phyloP scores from a whole-genome alignment of 2,329 filamentous ascomycete genomes.

The Penicillium occitanis region DNA sequence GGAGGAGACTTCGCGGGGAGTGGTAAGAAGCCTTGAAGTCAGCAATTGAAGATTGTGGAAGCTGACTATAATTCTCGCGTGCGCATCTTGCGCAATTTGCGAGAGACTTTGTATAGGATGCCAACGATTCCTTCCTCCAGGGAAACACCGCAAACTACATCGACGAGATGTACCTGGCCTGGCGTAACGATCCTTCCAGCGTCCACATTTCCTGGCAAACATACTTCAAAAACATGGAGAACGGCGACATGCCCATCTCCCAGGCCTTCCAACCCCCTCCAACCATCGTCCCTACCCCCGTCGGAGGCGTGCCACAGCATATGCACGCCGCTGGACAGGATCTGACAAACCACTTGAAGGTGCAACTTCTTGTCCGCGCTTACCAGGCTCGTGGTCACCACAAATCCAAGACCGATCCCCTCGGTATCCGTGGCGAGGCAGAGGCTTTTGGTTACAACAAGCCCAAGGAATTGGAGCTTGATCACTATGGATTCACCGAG shows the following conservation, averaged over 20 bases:
- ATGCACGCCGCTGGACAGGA: slow-evolving; percentile 74
- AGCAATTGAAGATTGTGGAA: not conserved
- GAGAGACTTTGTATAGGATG: slow-evolving; percentile 54
- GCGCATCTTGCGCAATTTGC: slow-evolving; percentile 24
- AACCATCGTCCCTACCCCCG: slow-evolving; percentile 79
- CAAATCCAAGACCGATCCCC: slow-evolving; percentile 95
- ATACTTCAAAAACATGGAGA: slow-evolving; percentile 99
- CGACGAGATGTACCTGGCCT: slow-evolving; percentile 99
- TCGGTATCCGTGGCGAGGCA: slow-evolving; percentile 85
- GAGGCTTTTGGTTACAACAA: slow-evolving; percentile 81
- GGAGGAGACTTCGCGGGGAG: slow-evolving; percentile 60
- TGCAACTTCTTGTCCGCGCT: slow-evolving; percentile 92
- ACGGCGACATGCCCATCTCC: slow-evolving; percentile 94
- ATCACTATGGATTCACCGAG: slow-evolving; percentile 93
- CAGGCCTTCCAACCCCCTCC: slow-evolving; percentile 96
- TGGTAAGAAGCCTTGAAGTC: slow-evolving; percentile 49
- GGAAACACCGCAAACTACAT: slow-evolving; percentile 98
- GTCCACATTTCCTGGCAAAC: slow-evolving; percentile 98
- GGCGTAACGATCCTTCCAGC: slow-evolving; percentile 89
- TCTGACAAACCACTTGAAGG: slow-evolving; percentile 94
- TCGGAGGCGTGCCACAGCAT: slow-evolving; percentile 72
- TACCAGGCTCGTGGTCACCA: slow-evolving; percentile 98
- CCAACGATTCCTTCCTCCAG: slow-evolving; percentile 93
- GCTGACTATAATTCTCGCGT: slow-evolving; percentile 29
- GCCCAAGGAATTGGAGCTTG: slow-evolving; percentile 88